Conservation (phyloP, 352 stramenopile species). For the Globisporangium spiculum region DNA sequence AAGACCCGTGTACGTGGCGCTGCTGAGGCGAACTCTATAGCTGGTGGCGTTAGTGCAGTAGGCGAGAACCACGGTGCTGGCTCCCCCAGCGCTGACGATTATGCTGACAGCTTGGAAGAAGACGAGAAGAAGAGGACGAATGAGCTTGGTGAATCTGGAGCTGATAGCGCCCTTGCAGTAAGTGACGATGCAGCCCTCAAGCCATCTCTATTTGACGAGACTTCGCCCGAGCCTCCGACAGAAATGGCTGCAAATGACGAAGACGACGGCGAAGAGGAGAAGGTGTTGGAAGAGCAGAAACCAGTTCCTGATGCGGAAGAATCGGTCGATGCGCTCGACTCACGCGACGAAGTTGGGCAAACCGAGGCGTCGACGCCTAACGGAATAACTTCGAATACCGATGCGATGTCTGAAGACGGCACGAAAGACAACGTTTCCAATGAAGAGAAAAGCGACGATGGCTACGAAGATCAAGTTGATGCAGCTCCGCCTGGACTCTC, state of each 20-base stretch:
- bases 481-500: neutral
- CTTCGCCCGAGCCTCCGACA: neutral
- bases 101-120: neutral
- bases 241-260: conserved; percentile 8
- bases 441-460: neutral
- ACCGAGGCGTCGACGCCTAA: neutral
- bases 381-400: neutral
- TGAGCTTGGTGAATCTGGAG: neutral
- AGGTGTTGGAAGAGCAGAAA: neutral
- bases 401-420: neutral
- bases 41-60: neutral
- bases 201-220: neutral
- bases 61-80: neutral
- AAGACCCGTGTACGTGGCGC: neutral
- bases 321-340: neutral
- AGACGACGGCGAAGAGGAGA: neutral
- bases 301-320: neutral
- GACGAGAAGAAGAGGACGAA: neutral
- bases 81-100: neutral
- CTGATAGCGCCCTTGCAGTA: neutral
- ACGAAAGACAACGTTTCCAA: neutral
- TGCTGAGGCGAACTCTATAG: neutral
- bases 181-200: neutral
- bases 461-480: neutral
- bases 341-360: neutral